These are phyloP conservation scores for Cutaneotrichosporon curvatum DNA, from an alignment of 1,284 basidiomycete genomes.

Conservation along the genomic window DNA sequence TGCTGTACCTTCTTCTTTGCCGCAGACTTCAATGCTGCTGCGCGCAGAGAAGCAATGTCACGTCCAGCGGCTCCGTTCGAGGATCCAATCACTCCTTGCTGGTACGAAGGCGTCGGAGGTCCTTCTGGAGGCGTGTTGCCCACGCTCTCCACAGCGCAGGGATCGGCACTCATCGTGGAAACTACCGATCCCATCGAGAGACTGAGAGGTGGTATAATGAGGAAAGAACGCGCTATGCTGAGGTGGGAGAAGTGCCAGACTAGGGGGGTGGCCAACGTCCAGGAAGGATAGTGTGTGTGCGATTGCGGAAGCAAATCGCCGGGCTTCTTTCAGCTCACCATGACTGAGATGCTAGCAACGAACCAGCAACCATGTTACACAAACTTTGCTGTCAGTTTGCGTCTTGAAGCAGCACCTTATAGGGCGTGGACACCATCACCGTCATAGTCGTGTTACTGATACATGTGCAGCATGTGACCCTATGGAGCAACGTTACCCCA, in stretches of 20 bases:
- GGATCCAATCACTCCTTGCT: too few species aligned
- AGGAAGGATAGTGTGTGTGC: not conserved
- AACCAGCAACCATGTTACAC: too few species aligned
- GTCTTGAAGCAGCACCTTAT: too few species aligned
- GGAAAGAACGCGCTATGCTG: too few species aligned
- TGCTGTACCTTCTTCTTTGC: not conserved
- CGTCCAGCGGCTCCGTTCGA: not conserved
- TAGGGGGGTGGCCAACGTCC: too few species aligned
- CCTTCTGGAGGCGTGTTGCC: not conserved
- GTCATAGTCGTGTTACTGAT: not conserved
- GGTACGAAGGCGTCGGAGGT: too few species aligned
- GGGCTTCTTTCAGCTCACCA: not conserved
- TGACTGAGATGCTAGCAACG: not conserved
- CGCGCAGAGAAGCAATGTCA: slow-evolving; percentile 11
- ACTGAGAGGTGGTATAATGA: not conserved
- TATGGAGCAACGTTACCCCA: slow-evolving; percentile 46
- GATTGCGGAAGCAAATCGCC: not conserved
- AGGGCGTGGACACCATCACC: too few species aligned
- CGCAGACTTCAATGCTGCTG: slow-evolving; percentile 7
- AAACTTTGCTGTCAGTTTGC: too few species aligned
- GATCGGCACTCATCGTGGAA: slow-evolving; percentile 17
- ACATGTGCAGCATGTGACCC: not conserved
- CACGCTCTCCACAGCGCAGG: slow-evolving; percentile 5
- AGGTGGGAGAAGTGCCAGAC: too few species aligned
- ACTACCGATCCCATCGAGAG: slow-evolving; percentile 12